phyloP scores from a whole-genome alignment of 2,329 filamentous ascomycete genomes.

The Diaporthe citri region DNA sequence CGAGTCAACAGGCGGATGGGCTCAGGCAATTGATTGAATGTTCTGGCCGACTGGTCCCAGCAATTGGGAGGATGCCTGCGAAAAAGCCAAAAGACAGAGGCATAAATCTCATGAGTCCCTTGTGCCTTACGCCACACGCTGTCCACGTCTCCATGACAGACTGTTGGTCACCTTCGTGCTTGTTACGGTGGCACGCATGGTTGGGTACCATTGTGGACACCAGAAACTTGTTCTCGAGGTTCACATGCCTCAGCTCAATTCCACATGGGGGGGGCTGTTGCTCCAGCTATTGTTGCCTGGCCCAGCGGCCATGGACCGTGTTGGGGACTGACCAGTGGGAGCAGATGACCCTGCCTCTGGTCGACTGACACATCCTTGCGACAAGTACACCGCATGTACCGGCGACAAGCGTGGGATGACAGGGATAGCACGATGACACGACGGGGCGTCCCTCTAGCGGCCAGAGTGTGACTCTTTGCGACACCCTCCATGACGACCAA shows the following conservation, averaged over 20 bases:
- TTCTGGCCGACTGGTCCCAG: slow-evolving; percentile 16
- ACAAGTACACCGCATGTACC: slow-evolving; percentile 35
- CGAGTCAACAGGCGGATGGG: slow-evolving; percentile 29
- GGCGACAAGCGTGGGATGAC: slow-evolving; percentile 3
- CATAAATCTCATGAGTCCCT: neutral
- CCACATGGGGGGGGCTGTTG: neutral
- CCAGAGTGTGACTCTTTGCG: slow-evolving; percentile 39
- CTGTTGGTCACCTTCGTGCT: neutral
- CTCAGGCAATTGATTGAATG: slow-evolving; percentile 12
- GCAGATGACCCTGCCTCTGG: slow-evolving; percentile 34
- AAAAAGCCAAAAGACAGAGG: slow-evolving; percentile 16
- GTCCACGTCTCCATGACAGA: neutral
- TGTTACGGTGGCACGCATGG: slow-evolving; percentile 19
- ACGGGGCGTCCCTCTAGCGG: slow-evolving; percentile 31
- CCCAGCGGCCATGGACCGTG: neutral
- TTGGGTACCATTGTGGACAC: slow-evolving; percentile 11
- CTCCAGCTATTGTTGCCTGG: slow-evolving; percentile 32
- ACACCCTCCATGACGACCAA: slow-evolving; percentile 33
- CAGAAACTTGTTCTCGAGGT: slow-evolving; percentile 25
- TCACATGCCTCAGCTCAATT: slow-evolving; percentile 15
- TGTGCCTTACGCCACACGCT: neutral
- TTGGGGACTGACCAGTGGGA: slow-evolving; percentile 16
- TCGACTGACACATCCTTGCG: slow-evolving; percentile 30
- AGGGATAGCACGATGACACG: slow-evolving; percentile 32
- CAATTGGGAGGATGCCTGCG: slow-evolving; percentile 22